Percentiles rank a stretch among this genome's conserved stretches.
Conservation (phyloP, 805 yeast species). For the Hanseniaspora taiwanica region DNA sequence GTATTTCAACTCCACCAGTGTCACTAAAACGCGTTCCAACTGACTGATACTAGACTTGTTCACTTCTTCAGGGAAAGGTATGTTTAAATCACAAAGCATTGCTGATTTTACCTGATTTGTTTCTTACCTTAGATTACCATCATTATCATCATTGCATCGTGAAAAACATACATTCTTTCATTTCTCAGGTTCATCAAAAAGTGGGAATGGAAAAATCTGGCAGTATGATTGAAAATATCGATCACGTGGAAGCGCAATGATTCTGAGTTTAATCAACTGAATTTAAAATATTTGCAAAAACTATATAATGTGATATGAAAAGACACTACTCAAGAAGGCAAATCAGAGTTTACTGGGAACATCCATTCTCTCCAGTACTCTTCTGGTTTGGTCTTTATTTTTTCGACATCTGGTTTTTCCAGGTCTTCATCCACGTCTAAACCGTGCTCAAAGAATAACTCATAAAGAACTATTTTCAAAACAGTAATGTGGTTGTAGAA, state of each 20-base stretch:
- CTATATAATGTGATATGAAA: neutral
- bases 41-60: conserved; percentile 27
- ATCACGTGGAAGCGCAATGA: no score
- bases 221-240: no score
- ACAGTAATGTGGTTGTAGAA: conserved; percentile 25
- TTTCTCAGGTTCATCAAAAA: no score
- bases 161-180: no score
- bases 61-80: conserved; percentile 51
- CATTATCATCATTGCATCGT: no score
- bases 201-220: no score
- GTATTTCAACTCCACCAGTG: conserved; percentile 52
- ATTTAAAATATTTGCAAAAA: no score
- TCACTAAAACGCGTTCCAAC: conserved; percentile 37
- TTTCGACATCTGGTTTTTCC: neutral
- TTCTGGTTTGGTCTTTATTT: conserved; percentile 18
- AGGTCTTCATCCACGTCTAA: neutral
- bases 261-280: no score
- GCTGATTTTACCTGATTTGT: neutral
- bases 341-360: conserved; percentile 15
- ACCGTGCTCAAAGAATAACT: conserved; percentile 8
- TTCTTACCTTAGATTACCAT: no score
- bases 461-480: conserved; percentile 23
- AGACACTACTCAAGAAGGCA: no score
- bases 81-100: conserved; percentile 55
- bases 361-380: conserved; percentile 27